Conservation (phyloP, 176 grass and related monocot species). For the Tuctoria greenei region DNA sequence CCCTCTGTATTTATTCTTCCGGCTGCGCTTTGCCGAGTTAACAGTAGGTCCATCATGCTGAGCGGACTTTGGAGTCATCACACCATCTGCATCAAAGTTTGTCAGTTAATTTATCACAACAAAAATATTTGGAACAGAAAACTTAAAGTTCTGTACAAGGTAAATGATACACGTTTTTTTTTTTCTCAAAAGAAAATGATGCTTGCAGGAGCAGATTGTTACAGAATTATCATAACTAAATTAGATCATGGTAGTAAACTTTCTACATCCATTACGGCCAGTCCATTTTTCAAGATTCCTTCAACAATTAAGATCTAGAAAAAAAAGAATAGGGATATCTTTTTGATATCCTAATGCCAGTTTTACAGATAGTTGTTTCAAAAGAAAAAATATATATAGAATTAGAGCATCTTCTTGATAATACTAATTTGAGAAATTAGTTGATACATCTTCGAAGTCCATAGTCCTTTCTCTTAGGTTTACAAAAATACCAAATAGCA, state of each 20-base stretch:
- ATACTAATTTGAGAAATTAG: not conserved
- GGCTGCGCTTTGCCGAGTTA: slow-evolving; percentile 31
- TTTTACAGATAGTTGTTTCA: too few relatives aligned
- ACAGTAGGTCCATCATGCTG: slow-evolving; percentile 41
- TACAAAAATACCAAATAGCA: not conserved
- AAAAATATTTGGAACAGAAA: not conserved
- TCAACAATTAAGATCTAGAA: not conserved
- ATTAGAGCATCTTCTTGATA: not conserved
- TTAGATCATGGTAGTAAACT: not conserved
- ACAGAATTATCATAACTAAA: not conserved
- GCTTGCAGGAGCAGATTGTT: not conserved
- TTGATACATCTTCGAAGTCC: not conserved
- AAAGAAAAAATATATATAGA: not conserved
- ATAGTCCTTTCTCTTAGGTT: not conserved
- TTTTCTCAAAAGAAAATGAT: too few relatives aligned
- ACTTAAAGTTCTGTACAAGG: not conserved
- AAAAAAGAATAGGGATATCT: not conserved
- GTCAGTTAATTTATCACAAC: slow-evolving; percentile 12
- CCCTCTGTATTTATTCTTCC: slow-evolving; percentile 76
- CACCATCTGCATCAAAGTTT: slow-evolving; percentile 38
- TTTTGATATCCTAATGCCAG: not conserved
- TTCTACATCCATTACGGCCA: not conserved
- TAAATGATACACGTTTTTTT: not conserved
- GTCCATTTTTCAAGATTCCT: not conserved
- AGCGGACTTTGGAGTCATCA: slow-evolving; percentile 19